Evolutionary conservation across 176 grass and related monocot genomes (phyloP).

Genomic region (Carex scoparia): DNA sequence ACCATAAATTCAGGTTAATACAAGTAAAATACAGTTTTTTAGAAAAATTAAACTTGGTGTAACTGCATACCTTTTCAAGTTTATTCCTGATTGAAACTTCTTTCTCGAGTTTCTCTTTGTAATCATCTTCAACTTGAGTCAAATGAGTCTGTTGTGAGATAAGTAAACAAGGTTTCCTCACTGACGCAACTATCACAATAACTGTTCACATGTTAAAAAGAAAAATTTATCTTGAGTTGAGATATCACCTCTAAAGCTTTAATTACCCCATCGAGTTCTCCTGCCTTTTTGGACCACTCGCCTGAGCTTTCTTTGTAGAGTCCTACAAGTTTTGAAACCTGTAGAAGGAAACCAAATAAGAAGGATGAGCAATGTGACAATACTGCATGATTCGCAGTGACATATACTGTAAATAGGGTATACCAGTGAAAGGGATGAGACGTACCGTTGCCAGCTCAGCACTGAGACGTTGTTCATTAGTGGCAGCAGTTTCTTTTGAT

Average conservation of each 20-base stretch:
- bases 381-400: background rate
- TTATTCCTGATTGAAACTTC: slow-evolving; percentile 54
- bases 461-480: slow-evolving; percentile 57
- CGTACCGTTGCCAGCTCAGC: slow-evolving; percentile 78
- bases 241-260: slow-evolving; percentile 88
- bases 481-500: slow-evolving; percentile 69
- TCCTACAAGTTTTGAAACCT: slow-evolving; percentile 86
- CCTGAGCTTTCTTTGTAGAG: slow-evolving; percentile 90
- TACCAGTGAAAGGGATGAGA: background rate
- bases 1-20: background rate
- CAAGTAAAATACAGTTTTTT: background rate
- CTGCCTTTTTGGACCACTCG: slow-evolving; percentile 88
- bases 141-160: slow-evolving; percentile 61
- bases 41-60: background rate
- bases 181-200: background rate
- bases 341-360: slow-evolving; percentile 16
- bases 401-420: background rate
- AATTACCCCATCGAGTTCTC: slow-evolving; percentile 95
- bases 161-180: slow-evolving; percentile 27
- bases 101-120: slow-evolving; percentile 83
- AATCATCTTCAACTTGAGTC: slow-evolving; percentile 87
- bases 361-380: background rate
- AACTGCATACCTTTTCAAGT: slow-evolving; percentile 57
- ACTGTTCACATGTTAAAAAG: background rate
- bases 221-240: slow-evolving; percentile 2